Conservation (phyloP, 176 grass and related monocot genomes). For the Elymus sibiricus region DNA sequence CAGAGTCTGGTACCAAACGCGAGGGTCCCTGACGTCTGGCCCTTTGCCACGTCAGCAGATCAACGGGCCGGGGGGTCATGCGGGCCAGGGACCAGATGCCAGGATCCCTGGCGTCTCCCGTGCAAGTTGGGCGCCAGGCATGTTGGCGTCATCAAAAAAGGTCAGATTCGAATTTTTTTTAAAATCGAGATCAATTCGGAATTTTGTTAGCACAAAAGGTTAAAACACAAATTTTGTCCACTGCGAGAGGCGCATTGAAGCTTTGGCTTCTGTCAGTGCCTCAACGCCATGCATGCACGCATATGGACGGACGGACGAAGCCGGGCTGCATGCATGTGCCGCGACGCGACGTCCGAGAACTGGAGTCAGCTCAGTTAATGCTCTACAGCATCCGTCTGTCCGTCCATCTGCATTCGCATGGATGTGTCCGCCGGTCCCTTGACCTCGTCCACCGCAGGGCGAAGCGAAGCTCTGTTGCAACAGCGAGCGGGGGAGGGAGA, state of each 20-base stretch:
- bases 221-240: too few species aligned
- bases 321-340: background rate
- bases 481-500: background rate
- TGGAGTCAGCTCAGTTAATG: constrained; percentile 22
- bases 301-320: background rate
- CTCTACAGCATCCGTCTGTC: background rate
- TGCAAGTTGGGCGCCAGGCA: too few species aligned
- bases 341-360: constrained; percentile 9
- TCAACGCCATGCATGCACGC: background rate
- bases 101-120: too few species aligned
- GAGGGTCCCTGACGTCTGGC: too few species aligned
- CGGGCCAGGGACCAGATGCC: too few species aligned
- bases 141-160: too few species aligned
- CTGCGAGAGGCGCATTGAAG: constrained; percentile 6
- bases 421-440: background rate
- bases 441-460: background rate
- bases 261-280: background rate
- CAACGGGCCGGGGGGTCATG: too few species aligned
- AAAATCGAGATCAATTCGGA: too few species aligned
- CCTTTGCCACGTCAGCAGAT: too few species aligned
- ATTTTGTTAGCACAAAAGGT: too few species aligned
- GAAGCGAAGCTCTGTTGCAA: background rate
- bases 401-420: background rate
- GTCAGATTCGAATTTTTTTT: too few species aligned
- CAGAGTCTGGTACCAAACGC: too few species aligned